These are phyloP conservation scores for Clausena lansium DNA, from an alignment of 345 rosid genomes.

Conservation along the genomic window DNA sequence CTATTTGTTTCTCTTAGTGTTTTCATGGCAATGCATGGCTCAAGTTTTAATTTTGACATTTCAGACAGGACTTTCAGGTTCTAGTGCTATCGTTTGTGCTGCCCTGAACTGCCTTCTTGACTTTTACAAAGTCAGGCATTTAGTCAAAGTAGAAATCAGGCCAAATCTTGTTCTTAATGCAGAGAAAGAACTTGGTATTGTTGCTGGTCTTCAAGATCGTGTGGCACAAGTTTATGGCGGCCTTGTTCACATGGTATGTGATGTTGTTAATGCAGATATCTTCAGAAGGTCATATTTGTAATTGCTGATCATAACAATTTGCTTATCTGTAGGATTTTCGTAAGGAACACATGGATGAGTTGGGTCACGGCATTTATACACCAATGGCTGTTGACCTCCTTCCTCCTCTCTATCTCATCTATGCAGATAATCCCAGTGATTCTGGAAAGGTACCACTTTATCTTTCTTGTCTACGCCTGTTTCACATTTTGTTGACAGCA, in stretches of 20 bases:
- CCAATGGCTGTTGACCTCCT: conserved; percentile 80
- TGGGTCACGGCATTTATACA: conserved; percentile 81
- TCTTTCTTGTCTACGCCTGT: background rate
- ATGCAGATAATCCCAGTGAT: conserved; percentile 96
- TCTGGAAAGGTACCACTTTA: conserved; percentile 73
- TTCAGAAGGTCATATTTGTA: background rate
- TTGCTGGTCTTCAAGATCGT: conserved; percentile 98
- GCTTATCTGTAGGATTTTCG: conserved; percentile 60
- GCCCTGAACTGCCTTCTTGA: conserved; percentile 90
- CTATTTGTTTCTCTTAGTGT: background rate
- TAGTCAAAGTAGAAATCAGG: conserved; percentile 66
- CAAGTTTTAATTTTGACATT: conserved; percentile 28
- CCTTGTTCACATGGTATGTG: conserved; percentile 83
- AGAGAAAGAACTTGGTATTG: conserved; percentile 86
- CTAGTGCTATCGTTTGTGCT: conserved; percentile 95
- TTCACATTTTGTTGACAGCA: background rate
- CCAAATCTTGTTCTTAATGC: conserved; percentile 76
- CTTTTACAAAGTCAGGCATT: conserved; percentile 75
- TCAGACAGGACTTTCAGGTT: conserved; percentile 97
- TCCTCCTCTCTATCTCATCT: conserved; percentile 83
- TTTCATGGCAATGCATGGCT: background rate
- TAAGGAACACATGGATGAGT: conserved; percentile 73
- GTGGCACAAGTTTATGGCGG: conserved; percentile 97
- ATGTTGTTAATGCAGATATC: background rate
- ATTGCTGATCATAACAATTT: background rate